phyloP scores from a whole-genome alignment of 345 rosid species.

The Odontarrhena argentea region DNA sequence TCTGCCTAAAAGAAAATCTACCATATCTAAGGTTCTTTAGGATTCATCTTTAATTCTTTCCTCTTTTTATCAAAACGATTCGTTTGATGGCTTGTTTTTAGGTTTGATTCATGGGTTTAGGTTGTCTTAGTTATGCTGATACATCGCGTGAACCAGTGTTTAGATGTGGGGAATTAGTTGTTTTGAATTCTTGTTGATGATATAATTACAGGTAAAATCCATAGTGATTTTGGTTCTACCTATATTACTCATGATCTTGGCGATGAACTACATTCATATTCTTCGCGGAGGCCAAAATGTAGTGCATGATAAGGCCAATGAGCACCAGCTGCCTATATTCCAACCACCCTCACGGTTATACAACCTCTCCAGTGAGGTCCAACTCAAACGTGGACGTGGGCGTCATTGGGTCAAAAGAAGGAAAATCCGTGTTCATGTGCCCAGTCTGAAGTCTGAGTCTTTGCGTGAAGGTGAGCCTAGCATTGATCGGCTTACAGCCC shows the following conservation, averaged over 20 bases:
- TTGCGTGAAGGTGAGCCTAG: constrained; percentile 16
- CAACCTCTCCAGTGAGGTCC: constrained; percentile 8
- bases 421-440: background rate
- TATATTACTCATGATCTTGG: constrained; percentile 29
- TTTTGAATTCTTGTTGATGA: background rate
- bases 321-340: background rate
- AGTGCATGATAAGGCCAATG: background rate
- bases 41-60: constrained; percentile 15
- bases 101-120: background rate
- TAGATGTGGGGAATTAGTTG: background rate
- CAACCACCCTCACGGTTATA: background rate
- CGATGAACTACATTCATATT: background rate
- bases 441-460: constrained; percentile 7
- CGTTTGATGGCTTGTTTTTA: constrained; percentile 6
- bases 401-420: background rate
- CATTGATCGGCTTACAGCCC: constrained; percentile 48
- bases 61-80: constrained; percentile 9
- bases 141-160: background rate
- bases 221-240: too few relatives aligned
- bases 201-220: background rate
- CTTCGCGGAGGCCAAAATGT: constrained; percentile 16
- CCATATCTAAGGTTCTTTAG: constrained; percentile 46
- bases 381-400: background rate
- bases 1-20: constrained; percentile 43
- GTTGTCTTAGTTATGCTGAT: background rate